Evolutionary conservation across 768 basidiomycete genomes (phyloP).

Genomic region (Suillus subaureus): DNA sequence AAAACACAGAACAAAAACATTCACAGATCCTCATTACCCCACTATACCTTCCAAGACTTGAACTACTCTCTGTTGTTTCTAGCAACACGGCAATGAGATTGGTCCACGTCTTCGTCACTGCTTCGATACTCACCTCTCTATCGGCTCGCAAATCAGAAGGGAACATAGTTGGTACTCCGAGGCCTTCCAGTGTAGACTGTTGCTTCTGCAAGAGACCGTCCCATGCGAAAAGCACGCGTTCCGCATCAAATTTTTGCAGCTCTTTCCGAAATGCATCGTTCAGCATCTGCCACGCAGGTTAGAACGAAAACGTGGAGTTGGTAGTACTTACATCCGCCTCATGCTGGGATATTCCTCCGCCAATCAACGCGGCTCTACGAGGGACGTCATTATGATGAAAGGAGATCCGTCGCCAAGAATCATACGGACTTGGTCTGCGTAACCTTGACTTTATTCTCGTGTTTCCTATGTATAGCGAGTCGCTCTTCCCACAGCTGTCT

Average conservation of each 20-base stretch:
- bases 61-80: slow-evolving; percentile 74
- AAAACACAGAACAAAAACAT: neutral
- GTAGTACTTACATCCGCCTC: slow-evolving; percentile 44
- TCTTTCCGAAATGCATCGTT: slow-evolving; percentile 66
- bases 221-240: slow-evolving; percentile 74
- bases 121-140: slow-evolving; percentile 52
- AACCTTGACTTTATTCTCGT: slow-evolving; percentile 71
- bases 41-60: slow-evolving; percentile 65
- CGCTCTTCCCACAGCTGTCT: slow-evolving; percentile 70
- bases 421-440: slow-evolving; percentile 62
- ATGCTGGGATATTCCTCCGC: slow-evolving; percentile 63
- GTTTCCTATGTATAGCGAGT: slow-evolving; percentile 57
- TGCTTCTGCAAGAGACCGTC: slow-evolving; percentile 73
- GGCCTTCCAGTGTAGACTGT: slow-evolving; percentile 59
- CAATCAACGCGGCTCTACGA: slow-evolving; percentile 67
- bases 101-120: neutral
- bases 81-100: slow-evolving; percentile 9
- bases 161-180: slow-evolving; percentile 76
- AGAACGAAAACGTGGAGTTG: slow-evolving; percentile 12
- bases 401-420: slow-evolving; percentile 2
- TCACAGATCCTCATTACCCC: slow-evolving; percentile 15
- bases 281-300: slow-evolving; percentile 34
- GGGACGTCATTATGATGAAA: slow-evolving; percentile 8
- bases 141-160: slow-evolving; percentile 48
- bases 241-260: slow-evolving; percentile 65